Conservation (phyloP, 495 filamentous ascomycete species). For the Hypoxylon rickii region DNA sequence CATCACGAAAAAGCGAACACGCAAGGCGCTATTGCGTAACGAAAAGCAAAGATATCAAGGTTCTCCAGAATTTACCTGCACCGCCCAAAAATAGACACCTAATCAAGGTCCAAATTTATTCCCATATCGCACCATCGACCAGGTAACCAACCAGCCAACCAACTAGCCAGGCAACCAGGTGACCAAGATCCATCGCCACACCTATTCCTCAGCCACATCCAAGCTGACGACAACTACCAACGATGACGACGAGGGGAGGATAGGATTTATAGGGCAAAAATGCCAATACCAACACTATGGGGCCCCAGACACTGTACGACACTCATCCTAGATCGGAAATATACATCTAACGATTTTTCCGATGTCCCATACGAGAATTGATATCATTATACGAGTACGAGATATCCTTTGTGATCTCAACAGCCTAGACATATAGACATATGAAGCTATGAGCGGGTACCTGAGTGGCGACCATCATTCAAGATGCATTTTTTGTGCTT, state of each 20-base stretch:
- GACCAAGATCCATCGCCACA: constrained; percentile 23
- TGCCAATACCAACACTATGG: no score
- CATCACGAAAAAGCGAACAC: neutral
- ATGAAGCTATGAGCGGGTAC: no score
- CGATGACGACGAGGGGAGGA: neutral
- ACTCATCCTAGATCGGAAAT: no score
- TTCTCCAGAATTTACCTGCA: constrained; percentile 17
- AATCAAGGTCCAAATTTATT: constrained; percentile 11
- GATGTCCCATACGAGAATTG: neutral
- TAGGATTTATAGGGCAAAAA: neutral
- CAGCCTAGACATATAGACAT: no score
- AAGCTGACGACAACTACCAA: constrained; percentile 25
- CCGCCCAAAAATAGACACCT: constrained; percentile 25
- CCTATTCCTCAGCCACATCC: constrained; percentile 21
- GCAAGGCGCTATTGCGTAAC: constrained; percentile 19
- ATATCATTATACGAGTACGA: no score
- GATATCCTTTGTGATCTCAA: neutral
- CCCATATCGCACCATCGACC: no score
- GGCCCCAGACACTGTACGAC: no score
- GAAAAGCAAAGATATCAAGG: constrained; percentile 8
- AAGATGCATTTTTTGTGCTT: constrained; percentile 6
- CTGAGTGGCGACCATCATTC: no score
- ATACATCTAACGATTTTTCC: neutral
- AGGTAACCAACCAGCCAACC: no score
- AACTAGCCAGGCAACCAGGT: neutral